Evolutionary conservation across 495 filamentous ascomycete genomes (phyloP).

Genomic region (Peziza echinospora): DNA sequence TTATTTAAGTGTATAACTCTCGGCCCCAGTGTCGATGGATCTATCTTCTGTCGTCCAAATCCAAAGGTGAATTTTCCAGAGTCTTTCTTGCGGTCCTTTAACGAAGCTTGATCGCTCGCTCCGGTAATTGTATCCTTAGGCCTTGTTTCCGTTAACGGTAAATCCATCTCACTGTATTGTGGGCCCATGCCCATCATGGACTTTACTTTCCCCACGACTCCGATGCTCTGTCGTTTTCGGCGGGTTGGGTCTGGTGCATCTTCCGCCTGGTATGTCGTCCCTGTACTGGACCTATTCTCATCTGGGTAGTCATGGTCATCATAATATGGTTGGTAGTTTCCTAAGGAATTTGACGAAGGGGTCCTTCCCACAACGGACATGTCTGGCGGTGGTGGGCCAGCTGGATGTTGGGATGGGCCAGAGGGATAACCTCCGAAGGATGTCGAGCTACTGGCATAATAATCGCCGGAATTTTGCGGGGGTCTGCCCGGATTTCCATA

Average conservation of each 20-base stretch:
- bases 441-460: constrained; percentile 48
- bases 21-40: constrained; percentile 77
- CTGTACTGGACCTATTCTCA: constrained; percentile 36
- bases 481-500: constrained; percentile 19
- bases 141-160: constrained; percentile 70
- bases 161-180: constrained; percentile 94
- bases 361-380: constrained; percentile 18
- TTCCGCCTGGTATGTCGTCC: constrained; percentile 25
- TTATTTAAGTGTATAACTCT: constrained; percentile 95
- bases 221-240: constrained; percentile 67
- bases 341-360: constrained; percentile 68
- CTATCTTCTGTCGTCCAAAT: constrained; percentile 65
- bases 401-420: no score
- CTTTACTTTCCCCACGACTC: constrained; percentile 72
- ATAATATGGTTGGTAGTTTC: constrained; percentile 80
- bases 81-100: constrained; percentile 9
- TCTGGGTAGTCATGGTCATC: constrained; percentile 60
- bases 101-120: constrained; percentile 5
- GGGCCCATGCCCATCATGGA: constrained; percentile 78
- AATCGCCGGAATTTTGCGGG: constrained; percentile 9
- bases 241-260: constrained; percentile 28
- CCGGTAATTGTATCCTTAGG: constrained; percentile 26
- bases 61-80: constrained; percentile 76
- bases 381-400: no score
- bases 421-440: no score